phyloP scores from a whole-genome alignment of 2,329 filamentous ascomycete species.

The Fusarium pininemorale region DNA sequence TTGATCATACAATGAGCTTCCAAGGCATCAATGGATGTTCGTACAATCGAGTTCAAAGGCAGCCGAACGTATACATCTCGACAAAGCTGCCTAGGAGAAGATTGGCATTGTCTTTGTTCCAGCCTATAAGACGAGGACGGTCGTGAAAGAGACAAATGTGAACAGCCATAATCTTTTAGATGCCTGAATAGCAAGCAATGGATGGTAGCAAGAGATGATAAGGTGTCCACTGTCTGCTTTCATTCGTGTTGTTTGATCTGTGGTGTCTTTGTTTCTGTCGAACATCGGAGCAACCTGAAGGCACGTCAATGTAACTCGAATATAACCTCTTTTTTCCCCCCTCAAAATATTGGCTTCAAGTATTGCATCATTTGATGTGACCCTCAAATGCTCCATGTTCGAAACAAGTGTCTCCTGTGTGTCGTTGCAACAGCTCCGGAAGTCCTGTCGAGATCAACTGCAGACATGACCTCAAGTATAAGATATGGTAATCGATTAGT shows the following conservation, averaged over 20 bases:
- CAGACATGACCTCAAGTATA: too few species aligned
- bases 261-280: not conserved
- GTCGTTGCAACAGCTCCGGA: not conserved
- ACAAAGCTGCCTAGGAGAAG: not conserved
- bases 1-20: not conserved
- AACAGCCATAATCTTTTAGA: not conserved
- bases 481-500: not conserved
- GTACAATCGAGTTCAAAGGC: not conserved
- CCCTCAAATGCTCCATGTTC: too few species aligned
- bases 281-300: not conserved
- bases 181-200: not conserved
- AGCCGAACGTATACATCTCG: not conserved
- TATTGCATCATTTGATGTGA: too few species aligned
- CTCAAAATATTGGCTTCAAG: not conserved
- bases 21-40: not conserved
- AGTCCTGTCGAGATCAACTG: not conserved
- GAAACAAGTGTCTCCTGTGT: not conserved
- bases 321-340: too few species aligned
- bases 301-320: not conserved
- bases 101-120: constrained; percentile 1
- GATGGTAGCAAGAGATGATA: fast-evolving
- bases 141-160: not conserved
- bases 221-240: not conserved
- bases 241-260: not conserved
- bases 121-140: not conserved